Conservation (phyloP, 1,284 basidiomycete genomes). For the Golubevia sp. region DNA sequence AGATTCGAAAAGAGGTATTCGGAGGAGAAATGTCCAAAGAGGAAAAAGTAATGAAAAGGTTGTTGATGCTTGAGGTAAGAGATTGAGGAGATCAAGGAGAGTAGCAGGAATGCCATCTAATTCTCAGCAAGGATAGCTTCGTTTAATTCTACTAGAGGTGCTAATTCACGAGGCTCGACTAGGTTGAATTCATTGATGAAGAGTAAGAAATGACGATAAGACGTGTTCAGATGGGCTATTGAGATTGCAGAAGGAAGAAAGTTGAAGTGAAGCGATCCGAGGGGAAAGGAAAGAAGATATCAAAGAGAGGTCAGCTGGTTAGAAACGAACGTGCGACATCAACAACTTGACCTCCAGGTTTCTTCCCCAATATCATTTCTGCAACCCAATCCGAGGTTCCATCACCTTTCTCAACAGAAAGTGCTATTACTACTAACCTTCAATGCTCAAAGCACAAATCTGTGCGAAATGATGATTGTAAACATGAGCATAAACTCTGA, state of each 20-base stretch:
- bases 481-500: constrained; percentile 96
- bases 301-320: too few relatives aligned
- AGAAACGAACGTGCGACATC: too few relatives aligned
- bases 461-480: constrained; percentile 99
- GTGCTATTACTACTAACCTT: constrained; percentile 82
- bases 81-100: too few relatives aligned
- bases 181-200: constrained; percentile 97
- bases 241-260: neutral
- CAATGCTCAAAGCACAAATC: constrained; percentile 95
- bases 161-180: constrained; percentile 95
- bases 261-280: too few relatives aligned
- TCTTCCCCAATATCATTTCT: too few relatives aligned
- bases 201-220: constrained; percentile 96
- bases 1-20: neutral
- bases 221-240: constrained; percentile 91
- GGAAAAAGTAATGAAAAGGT: neutral
- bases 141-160: constrained; percentile 93
- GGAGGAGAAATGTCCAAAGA: neutral
- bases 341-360: too few relatives aligned
- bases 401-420: too few relatives aligned
- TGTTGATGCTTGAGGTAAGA: too few relatives aligned
- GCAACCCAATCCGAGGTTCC: too few relatives aligned
- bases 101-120: too few relatives aligned
- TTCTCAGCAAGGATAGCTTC: constrained; percentile 76
- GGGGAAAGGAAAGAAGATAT: too few relatives aligned